A percentile compares a stretch with the other conserved stretches of the same genome.
These are phyloP conservation scores for Osmanthus fragrans DNA, from an alignment of 257 asterid genomes.

Conservation along the genomic window DNA sequence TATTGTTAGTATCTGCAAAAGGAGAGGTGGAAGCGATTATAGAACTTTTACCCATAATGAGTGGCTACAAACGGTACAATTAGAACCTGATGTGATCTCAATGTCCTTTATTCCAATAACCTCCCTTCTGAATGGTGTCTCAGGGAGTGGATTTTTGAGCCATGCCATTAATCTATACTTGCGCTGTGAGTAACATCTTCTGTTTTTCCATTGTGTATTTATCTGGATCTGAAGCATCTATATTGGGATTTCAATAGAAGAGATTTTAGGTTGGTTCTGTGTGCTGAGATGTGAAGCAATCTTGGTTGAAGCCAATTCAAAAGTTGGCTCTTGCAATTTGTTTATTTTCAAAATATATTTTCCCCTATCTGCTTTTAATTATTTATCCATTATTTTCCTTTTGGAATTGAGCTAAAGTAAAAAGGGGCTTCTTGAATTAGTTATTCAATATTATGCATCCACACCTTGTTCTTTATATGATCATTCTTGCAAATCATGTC, in stretches of 20 bases:
- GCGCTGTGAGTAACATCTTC: constrained; percentile 71
- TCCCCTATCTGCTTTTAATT: not conserved
- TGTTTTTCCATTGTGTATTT: constrained; percentile 9
- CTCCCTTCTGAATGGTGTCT: constrained; percentile 85
- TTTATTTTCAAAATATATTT: constrained; percentile 4
- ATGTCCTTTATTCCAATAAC: constrained; percentile 95
- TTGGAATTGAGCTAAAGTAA: not conserved
- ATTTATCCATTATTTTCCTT: not conserved
- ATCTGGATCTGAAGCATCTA: constrained; percentile 13
- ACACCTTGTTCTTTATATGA: not conserved
- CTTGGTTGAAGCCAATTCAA: not conserved
- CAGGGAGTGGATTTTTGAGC: constrained; percentile 95
- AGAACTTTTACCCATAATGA: constrained; percentile 66
- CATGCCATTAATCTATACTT: constrained; percentile 94
- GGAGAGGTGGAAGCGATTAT: constrained; percentile 88
- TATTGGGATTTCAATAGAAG: not conserved
- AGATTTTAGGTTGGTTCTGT: not conserved
- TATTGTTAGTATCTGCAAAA: constrained; percentile 67
- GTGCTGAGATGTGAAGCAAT: not conserved
- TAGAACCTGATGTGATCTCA: constrained; percentile 94
- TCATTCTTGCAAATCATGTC: constrained; percentile 3
- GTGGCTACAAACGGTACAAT: constrained; percentile 85
- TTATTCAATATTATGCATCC: not conserved
- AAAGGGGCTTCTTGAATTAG: constrained; percentile 13
- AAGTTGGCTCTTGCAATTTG: not conserved